phyloP scores from a whole-genome alignment of 192 early-diverging fungal species.

The Funneliformis mosseae region DNA sequence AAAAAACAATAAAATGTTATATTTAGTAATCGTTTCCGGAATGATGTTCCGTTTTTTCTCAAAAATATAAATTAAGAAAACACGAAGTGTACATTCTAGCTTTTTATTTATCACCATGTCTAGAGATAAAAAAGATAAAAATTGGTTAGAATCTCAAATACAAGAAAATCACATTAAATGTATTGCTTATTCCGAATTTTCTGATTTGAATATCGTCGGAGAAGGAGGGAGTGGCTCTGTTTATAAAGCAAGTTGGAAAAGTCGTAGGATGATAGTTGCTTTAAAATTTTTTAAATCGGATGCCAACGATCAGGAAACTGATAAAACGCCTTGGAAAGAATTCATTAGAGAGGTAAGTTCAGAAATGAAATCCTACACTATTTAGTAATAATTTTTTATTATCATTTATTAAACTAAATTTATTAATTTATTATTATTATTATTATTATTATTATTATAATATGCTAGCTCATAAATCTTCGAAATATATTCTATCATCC shows the following conservation, averaged over 20 bases:
- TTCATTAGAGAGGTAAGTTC: background rate
- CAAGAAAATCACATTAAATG: background rate
- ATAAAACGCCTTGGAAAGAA: background rate
- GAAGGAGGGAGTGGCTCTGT: background rate
- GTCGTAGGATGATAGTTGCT: background rate
- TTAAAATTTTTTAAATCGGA: background rate
- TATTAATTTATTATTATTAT: background rate
- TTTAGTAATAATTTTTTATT: background rate
- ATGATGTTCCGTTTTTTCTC: too few relatives aligned
- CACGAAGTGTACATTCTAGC: too few relatives aligned
- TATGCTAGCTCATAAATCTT: background rate
- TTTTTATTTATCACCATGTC: too few relatives aligned
- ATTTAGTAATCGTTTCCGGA: too few relatives aligned
- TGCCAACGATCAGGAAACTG: background rate
- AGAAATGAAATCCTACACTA: background rate
- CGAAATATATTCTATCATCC: background rate
- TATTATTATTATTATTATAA: too few relatives aligned
- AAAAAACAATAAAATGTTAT: too few relatives aligned
- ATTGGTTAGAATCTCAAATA: background rate
- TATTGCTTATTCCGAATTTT: background rate
- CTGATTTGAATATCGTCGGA: background rate
- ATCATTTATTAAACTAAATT: background rate
- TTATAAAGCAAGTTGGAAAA: constrained; percentile 16
- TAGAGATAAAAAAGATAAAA: background rate
- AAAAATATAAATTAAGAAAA: too few relatives aligned